Base-by-base conservation (phyloP, 768 basidiomycete species). In the Imleria badia region DNA sequence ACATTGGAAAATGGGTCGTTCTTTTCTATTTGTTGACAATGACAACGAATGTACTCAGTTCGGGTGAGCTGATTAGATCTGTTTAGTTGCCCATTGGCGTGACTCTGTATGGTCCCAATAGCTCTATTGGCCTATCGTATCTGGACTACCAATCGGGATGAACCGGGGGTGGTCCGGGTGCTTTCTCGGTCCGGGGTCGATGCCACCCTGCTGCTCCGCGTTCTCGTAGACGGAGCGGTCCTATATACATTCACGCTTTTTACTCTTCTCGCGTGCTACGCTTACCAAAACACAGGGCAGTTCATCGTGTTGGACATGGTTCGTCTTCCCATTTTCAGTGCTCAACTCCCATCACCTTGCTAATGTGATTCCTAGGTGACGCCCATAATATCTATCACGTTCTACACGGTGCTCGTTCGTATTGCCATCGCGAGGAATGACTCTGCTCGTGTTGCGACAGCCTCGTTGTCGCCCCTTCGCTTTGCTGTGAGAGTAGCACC, bases 241-340 rank as follows among this genome's bases (percentile, higher is more conserved):
- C n/a, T 66, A 11, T 66, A 66, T 23, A 49, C 56, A 8, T 15
- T 62, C 36, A 26, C 59, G 9, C 59, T 63, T n/a, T 19, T 59
- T 29, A 19, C 52, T 17, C 46, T 58, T 9, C 49, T 66, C 22
- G 14, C 51, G 13, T 66, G 61, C 23, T 52, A 54, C 17, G 52
- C 41, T 20, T 55, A 14, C 30, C 23, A 36, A 30, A 63, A 23
- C 23, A 22, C 29, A 2, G 50, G 42, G 12, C 54, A 57, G 36
- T 42, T 54, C 15, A 53, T 66, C 41, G 22, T 66, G 39, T 35
- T 62, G 17, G 64, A 66, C 45, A 61, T 63, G 61, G 64, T 66
- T 40, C 30, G 59, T 57, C 41, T 6, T 43, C 15, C 30, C 20
- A 13, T 34, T 22, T 30, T 17, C 12, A 7, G 0, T 11, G 15